Evolutionary conservation across 352 stramenopile genomes (phyloP).

Genomic region (Blastocystis sp.): DNA sequence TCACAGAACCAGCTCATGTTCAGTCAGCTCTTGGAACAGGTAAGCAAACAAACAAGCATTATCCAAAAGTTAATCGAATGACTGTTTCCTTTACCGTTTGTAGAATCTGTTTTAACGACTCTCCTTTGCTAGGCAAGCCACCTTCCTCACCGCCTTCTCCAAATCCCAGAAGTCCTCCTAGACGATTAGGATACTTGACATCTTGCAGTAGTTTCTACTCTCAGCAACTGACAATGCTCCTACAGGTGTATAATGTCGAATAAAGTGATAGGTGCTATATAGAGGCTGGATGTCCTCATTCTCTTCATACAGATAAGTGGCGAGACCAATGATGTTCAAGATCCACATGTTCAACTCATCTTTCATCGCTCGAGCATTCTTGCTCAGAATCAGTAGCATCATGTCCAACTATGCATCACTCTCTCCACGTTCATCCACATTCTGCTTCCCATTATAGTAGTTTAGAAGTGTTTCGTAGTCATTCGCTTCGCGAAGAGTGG

Average conservation of each 20-base stretch:
- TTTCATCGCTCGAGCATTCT: neutral
- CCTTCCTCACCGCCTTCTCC: neutral
- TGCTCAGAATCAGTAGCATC: conserved; percentile 1
- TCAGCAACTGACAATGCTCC: neutral
- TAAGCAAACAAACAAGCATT: neutral
- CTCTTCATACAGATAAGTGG: neutral
- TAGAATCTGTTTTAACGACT: conserved; percentile 11
- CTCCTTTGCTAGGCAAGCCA: neutral
- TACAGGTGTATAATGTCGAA: conserved; percentile 1
- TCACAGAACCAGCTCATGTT: too few relatives aligned
- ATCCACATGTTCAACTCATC: conserved; percentile 1
- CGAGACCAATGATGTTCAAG: conserved; percentile 4
- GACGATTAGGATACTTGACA: conserved; percentile 23
- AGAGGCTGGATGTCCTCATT: neutral
- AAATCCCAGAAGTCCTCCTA: neutral
- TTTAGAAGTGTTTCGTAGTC: neutral
- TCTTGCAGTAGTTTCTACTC: neutral
- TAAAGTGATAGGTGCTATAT: conserved; percentile 29
- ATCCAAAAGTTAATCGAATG: neutral
- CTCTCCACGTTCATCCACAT: neutral
- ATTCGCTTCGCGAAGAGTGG: neutral
- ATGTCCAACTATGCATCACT: neutral
- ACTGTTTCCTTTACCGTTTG: neutral
- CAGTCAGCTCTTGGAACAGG: too few relatives aligned
- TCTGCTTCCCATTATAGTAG: conserved; percentile 11